Evolutionary conservation across 2,329 filamentous ascomycete species (phyloP), one percentile per base, ranked within the genome.

Genomic region (Thielaviopsis populi): DNA sequence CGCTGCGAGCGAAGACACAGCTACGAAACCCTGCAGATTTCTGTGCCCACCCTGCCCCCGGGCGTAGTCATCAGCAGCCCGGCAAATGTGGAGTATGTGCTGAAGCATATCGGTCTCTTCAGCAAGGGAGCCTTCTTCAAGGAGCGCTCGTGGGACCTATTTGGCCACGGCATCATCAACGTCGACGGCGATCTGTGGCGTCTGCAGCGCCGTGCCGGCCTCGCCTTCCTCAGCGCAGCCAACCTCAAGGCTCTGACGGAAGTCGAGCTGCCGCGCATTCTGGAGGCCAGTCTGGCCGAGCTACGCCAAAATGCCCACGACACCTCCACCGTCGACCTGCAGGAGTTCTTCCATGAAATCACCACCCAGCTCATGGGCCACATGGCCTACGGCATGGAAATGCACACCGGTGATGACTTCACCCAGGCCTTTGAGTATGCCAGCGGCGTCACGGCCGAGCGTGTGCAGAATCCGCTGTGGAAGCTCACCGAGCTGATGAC

Each of bases 321-420:
- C 0, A 71, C 68, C 1, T 68, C 66, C 1, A 66, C 73, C 0
- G 73, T 84, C 1, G 81, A 87, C 69, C 71, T 87, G 59, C 82
- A 86, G 68, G 74, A 73, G n/a, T 73, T 83, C 1, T 80, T 86
- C 56, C 81, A 84, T 62, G 83, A 85, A 69, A 78, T 86, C 56
- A 87, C 83, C 1, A 86, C 83, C 24, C 77, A 82, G 65, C 70
- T 86, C 27, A 85, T 87, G 80, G 84, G 83, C n/a, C 78, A 78
- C 66, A 84, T 86, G 80, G 84, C 84, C 15, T 87, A 86, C 68
- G 80, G 83, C 69, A 85, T 85, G 82, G 82, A 86, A 68, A 85
- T 86, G 76, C 81, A 82, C 69, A 77, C 81, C 59, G 76, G 79
- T 40, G 80, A 85, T 66, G 78, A 79, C 1, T 86, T 87, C 70